Evolutionary conservation across 306 rosid species (phyloP).

Genomic region (Malus domestica): DNA sequence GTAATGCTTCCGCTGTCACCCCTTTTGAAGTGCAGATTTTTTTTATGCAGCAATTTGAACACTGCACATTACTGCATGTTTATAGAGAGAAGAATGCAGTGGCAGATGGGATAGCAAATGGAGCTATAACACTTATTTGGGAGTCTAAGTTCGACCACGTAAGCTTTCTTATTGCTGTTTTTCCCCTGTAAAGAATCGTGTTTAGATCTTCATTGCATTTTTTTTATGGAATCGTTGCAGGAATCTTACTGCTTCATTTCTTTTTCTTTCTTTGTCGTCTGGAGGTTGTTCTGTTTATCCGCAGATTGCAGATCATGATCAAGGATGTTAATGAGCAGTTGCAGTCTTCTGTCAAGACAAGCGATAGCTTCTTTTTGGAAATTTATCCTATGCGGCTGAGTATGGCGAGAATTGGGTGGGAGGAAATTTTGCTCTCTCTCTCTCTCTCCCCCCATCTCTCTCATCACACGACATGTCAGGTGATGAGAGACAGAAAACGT

Average conservation of each 20-base stretch:
- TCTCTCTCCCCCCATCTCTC: background rate
- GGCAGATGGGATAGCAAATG: background rate
- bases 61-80: no score
- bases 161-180: background rate
- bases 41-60: background rate
- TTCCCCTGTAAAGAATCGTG: background rate
- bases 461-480: background rate
- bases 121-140: background rate
- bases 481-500: background rate
- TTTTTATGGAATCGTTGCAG: background rate
- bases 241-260: background rate
- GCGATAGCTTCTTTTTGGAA: background rate
- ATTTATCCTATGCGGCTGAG: background rate
- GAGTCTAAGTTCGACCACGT: background rate
- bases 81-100: background rate
- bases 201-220: background rate
- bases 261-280: background rate
- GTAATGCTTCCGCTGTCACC: background rate
- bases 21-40: background rate
- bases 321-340: background rate
- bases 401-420: background rate
- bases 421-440: background rate
- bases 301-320: background rate
- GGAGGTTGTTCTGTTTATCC: background rate
- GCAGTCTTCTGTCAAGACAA: background rate